A percentile compares a stretch with the other conserved stretches of the same genome.
Evolutionary conservation across 768 basidiomycete genomes (phyloP).

Genomic region (Gloeostereum incarnatum): DNA sequence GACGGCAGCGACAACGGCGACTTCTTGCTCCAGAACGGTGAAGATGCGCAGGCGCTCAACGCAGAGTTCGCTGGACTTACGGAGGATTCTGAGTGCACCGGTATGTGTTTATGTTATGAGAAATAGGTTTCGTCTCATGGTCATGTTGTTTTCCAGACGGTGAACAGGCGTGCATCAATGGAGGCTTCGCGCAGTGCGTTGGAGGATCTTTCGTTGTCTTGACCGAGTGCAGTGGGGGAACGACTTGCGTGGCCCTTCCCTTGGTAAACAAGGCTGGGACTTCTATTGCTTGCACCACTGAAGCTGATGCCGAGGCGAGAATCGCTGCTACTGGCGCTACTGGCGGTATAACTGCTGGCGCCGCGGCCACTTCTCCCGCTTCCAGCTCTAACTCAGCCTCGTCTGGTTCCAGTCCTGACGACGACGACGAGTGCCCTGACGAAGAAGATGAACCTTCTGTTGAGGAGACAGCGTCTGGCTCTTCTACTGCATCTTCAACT

Average conservation of each 20-base stretch:
- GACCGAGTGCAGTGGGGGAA: conserved; percentile 17
- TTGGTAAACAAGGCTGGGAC: conserved; percentile 34
- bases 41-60: conserved; percentile 28
- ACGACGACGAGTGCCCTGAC: too few relatives aligned
- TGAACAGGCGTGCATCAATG: conserved; percentile 33
- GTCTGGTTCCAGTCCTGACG: too few relatives aligned
- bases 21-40: conserved; percentile 25
- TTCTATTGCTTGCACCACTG: conserved; percentile 28
- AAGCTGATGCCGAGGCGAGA: conserved; percentile 23
- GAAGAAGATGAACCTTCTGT: too few relatives aligned
- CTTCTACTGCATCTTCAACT: conserved; percentile 6
- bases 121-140: neutral
- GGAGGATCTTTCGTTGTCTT: conserved; percentile 24
- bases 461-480: too few relatives aligned
- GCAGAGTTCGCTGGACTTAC: conserved; percentile 29
- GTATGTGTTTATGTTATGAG: conserved; percentile 6
- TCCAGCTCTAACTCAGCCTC: conserved; percentile 1
- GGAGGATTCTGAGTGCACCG: conserved; percentile 25
- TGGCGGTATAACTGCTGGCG: conserved; percentile 13
- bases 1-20: conserved; percentile 3
- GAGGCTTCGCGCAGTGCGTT: conserved; percentile 40
- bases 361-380: conserved; percentile 1
- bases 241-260: conserved; percentile 31
- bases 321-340: conserved; percentile 26
- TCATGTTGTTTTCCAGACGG: conserved; percentile 17